These are phyloP conservation scores for Neoboletus magnificus DNA, from an alignment of 768 basidiomycete species.

Conservation along the genomic window DNA sequence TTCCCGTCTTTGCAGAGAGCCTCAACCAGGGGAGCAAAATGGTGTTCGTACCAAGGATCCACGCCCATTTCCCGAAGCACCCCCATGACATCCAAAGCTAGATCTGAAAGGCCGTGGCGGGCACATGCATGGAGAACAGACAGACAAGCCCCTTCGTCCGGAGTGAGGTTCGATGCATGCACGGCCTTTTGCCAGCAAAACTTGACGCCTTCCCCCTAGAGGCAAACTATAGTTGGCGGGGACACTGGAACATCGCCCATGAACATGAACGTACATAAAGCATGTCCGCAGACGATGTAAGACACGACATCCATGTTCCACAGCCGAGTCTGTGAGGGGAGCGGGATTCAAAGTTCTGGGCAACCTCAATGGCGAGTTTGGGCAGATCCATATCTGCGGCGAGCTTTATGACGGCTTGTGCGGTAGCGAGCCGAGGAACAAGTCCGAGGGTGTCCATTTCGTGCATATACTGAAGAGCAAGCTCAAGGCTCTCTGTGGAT, in stretches of 20 bases:
- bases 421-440: conserved; percentile 46
- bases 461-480: conserved; percentile 58
- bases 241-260: neutral
- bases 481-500: conserved; percentile 54
- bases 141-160: conserved; percentile 73
- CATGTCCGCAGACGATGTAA: conserved; percentile 58
- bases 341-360: conserved; percentile 53
- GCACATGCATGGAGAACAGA: conserved; percentile 71
- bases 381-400: conserved; percentile 55
- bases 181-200: conserved; percentile 61
- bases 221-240: neutral
- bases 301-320: conserved; percentile 62
- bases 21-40: conserved; percentile 75
- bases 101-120: conserved; percentile 64
- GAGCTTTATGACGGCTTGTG: conserved; percentile 49
- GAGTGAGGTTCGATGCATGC: conserved; percentile 47
- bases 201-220: conserved; percentile 63
- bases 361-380: conserved; percentile 70
- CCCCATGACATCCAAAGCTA: conserved; percentile 64
- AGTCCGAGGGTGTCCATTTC: conserved; percentile 53
- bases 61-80: conserved; percentile 48
- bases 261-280: conserved; percentile 60
- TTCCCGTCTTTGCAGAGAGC: conserved; percentile 58
- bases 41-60: conserved; percentile 58
- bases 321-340: conserved; percentile 52